Evolutionary conservation across 768 basidiomycete genomes (phyloP).

Genomic region (Tulasnella sp.): DNA sequence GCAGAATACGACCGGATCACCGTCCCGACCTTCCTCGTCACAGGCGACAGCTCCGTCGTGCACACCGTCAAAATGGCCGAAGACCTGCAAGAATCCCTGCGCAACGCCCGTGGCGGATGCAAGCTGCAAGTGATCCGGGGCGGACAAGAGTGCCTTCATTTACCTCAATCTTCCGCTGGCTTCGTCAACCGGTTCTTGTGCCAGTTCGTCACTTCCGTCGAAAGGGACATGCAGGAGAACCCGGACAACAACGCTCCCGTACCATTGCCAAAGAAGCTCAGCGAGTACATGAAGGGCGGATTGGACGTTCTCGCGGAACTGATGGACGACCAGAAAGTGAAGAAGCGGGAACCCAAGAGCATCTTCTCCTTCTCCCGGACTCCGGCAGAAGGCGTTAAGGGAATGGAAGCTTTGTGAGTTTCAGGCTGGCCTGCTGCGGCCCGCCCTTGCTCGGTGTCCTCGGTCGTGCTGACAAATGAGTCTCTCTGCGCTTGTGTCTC

Average conservation of each 20-base stretch:
- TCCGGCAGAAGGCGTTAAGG: not conserved
- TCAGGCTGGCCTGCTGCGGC: too few species aligned
- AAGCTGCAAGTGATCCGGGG: conserved; percentile 19
- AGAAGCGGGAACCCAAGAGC: conserved; percentile 3
- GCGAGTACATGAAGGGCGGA: conserved; percentile 3
- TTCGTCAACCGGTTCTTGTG: conserved; percentile 12
- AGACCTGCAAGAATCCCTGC: not conserved
- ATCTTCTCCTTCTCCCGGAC: conserved; percentile 21
- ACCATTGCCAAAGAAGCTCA: not conserved
- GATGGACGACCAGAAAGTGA: conserved; percentile 14
- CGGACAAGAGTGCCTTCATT: conserved; percentile 6
- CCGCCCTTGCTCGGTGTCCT: not conserved
- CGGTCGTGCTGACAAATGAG: too few species aligned
- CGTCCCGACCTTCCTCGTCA: conserved; percentile 43
- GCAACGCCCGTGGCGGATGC: conserved; percentile 8
- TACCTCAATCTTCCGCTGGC: not conserved
- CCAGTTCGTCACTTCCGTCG: conserved; percentile 9
- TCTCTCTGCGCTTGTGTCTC: not conserved
- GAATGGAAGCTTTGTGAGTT: conserved; percentile 18
- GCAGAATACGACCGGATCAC: conserved; percentile 52
- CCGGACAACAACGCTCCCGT: not conserved
- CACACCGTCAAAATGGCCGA: conserved; percentile 21
- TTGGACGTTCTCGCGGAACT: conserved; percentile 1
- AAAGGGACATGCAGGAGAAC: not conserved
- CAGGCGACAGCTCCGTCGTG: conserved; percentile 15